Conservation (phyloP, 495 filamentous ascomycete species). For the Lindgomyces ingoldianus region DNA sequence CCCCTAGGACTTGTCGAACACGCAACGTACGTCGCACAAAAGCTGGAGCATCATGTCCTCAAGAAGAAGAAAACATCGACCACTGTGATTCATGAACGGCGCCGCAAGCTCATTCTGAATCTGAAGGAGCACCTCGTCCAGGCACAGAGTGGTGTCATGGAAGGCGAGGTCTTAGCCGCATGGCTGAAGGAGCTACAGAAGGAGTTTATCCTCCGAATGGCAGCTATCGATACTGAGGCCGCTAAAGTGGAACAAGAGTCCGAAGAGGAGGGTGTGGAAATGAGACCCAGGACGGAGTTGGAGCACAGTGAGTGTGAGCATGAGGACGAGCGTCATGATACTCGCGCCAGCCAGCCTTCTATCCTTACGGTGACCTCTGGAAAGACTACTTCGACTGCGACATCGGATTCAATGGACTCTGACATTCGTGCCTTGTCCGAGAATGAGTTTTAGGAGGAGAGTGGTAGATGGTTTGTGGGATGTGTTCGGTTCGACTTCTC, state of each 20-base stretch:
- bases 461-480: background rate
- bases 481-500: too few relatives aligned
- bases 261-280: background rate
- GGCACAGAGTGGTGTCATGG: slow-evolving; percentile 66
- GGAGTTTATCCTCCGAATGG: slow-evolving; percentile 76
- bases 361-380: slow-evolving; percentile 19
- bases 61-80: slow-evolving; percentile 59
- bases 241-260: slow-evolving; percentile 22
- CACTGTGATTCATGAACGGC: slow-evolving; percentile 57
- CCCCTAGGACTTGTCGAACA: slow-evolving; percentile 65
- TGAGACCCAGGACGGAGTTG: background rate
- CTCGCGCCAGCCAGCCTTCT: slow-evolving; percentile 14
- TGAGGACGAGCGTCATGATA: slow-evolving; percentile 2
- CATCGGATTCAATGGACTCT: background rate
- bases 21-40: slow-evolving; percentile 64
- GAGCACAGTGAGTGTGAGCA: background rate
- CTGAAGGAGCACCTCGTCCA: slow-evolving; percentile 76
- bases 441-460: slow-evolving; percentile 10
- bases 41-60: slow-evolving; percentile 57
- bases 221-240: slow-evolving; percentile 54
- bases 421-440: background rate
- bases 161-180: slow-evolving; percentile 58
- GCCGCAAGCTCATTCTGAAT: slow-evolving; percentile 71
- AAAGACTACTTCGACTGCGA: background rate
- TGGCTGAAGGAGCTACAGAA: slow-evolving; percentile 73